phyloP scores from a whole-genome alignment of 75 land plant genomes.

The Pseudotsuga menziesii region DNA sequence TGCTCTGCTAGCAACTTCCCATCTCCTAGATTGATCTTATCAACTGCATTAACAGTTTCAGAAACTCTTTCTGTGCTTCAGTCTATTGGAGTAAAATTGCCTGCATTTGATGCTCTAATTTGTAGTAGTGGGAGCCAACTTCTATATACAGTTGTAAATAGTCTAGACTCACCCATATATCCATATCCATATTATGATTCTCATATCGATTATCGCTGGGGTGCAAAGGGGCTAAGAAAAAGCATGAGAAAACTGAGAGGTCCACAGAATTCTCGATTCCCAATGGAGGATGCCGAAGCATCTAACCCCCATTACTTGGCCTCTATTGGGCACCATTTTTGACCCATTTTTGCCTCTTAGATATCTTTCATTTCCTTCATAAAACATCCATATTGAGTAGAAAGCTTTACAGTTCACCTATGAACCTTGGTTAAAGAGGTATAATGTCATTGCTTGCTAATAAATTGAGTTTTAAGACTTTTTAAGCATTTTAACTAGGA shows the following conservation, averaged over 20 bases:
- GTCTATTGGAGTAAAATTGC: conserved; percentile 19
- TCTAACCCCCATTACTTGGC: conserved; percentile 43
- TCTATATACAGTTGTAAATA: conserved; percentile 26
- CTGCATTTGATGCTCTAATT: conserved; percentile 65
- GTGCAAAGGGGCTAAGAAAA: conserved; percentile 28
- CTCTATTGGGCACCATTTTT: too few relatives aligned
- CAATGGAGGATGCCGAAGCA: conserved; percentile 18
- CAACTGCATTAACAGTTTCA: conserved; percentile 46
- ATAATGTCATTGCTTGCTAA: too few relatives aligned
- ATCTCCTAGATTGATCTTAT: conserved; percentile 39
- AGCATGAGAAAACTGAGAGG: conserved; percentile 21
- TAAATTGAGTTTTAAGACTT: too few relatives aligned
- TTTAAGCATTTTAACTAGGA: too few relatives aligned
- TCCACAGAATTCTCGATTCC: conserved; percentile 20
- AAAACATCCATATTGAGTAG: too few relatives aligned
- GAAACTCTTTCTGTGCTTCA: conserved; percentile 43
- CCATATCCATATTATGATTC: conserved; percentile 52
- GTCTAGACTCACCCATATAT: conserved; percentile 16
- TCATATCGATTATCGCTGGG: conserved; percentile 64
- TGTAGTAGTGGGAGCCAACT: conserved; percentile 77
- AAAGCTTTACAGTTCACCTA: too few relatives aligned
- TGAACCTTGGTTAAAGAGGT: too few relatives aligned
- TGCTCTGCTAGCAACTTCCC: background rate
- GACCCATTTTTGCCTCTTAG: too few relatives aligned
- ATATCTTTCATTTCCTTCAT: too few relatives aligned